Conservation (phyloP, 306 rosid genomes). For the Cyclanthera cordifolia region DNA sequence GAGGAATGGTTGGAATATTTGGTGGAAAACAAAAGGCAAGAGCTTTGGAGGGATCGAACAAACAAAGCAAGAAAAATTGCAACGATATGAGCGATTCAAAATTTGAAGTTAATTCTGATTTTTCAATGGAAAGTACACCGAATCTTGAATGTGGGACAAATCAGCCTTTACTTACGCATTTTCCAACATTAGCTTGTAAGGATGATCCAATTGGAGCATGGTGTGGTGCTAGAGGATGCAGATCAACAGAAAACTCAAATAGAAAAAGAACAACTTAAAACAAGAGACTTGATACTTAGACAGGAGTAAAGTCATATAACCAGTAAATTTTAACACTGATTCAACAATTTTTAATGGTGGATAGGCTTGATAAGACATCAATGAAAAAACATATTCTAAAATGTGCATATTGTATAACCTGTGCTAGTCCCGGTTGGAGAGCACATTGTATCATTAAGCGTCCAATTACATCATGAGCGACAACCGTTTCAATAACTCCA, state of each 20-base stretch:
- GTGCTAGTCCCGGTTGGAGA: slow-evolving; percentile 98
- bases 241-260: not conserved
- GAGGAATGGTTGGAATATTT: too few species aligned
- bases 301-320: not conserved
- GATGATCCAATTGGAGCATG: not conserved
- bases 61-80: too few species aligned
- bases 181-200: not conserved
- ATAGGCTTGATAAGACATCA: not conserved
- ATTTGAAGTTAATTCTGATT: too few species aligned
- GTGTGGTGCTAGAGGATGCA: not conserved
- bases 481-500: slow-evolving; percentile 90
- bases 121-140: too few species aligned
- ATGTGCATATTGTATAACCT: slow-evolving; percentile 34
- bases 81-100: too few species aligned
- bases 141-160: too few species aligned
- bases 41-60: too few species aligned
- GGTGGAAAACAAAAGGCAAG: too few species aligned
- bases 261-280: slow-evolving; percentile 9
- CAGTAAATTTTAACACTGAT: not conserved
- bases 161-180: not conserved
- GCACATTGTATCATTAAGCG: slow-evolving; percentile 98
- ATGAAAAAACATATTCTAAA: not conserved
- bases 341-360: not conserved
- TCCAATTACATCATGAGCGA: slow-evolving; percentile 98
- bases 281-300: not conserved